Percentiles rank a stretch among this genome's conserved stretches.
Conservation (phyloP, 768 basidiomycete genomes). For the Tricholoma terreum region DNA sequence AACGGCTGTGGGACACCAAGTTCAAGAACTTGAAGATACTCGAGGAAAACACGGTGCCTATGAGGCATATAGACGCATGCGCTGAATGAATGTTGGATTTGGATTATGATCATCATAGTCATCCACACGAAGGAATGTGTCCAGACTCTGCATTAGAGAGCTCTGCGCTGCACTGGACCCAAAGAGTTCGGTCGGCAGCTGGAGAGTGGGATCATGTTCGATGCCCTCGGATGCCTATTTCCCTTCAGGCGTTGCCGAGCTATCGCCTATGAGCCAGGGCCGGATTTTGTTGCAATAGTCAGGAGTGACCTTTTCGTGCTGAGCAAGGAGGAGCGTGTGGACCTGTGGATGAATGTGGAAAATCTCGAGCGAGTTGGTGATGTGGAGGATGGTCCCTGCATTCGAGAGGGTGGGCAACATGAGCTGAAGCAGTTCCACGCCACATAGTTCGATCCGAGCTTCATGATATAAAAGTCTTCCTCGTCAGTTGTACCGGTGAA, state of each 20-base stretch:
- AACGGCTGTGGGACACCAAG: slow-evolving; percentile 59
- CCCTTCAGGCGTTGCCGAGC: slow-evolving; percentile 44
- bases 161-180: slow-evolving; percentile 88
- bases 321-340: slow-evolving; percentile 52
- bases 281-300: slow-evolving; percentile 74
- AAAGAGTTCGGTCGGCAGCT: slow-evolving; percentile 55
- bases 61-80: slow-evolving; percentile 89
- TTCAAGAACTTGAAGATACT: slow-evolving; percentile 60
- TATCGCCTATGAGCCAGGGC: slow-evolving; percentile 85
- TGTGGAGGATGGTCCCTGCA: slow-evolving; percentile 81
- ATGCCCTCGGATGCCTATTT: slow-evolving; percentile 59
- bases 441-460: slow-evolving; percentile 84
- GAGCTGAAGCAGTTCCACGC: slow-evolving; percentile 78
- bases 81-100: slow-evolving; percentile 53
- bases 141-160: slow-evolving; percentile 71
- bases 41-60: slow-evolving; percentile 73
- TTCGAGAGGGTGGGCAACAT: slow-evolving; percentile 64
- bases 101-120: slow-evolving; percentile 31
- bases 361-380: slow-evolving; percentile 66
- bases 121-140: slow-evolving; percentile 72
- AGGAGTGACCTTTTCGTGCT: slow-evolving; percentile 64
- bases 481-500: slow-evolving; percentile 86
- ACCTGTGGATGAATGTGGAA: slow-evolving; percentile 64
- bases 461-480: slow-evolving; percentile 88
- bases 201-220: slow-evolving; percentile 36